Percentiles rank a stretch among this genome's conserved stretches.
Evolutionary conservation across 2,329 filamentous ascomycete genomes (phyloP).

Genomic region (Monosporascus ibericus): DNA sequence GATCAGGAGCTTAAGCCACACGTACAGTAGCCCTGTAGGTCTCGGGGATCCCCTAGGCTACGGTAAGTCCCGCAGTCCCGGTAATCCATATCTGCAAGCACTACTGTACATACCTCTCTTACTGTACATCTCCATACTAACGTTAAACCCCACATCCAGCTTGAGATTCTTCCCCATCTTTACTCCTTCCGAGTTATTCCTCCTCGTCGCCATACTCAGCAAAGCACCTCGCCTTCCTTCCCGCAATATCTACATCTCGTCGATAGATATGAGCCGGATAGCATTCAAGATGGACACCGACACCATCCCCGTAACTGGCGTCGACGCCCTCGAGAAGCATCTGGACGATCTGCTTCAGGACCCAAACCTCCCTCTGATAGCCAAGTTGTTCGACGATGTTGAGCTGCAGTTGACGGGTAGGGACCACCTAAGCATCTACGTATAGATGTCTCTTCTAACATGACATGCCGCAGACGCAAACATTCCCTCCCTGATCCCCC

Average conservation of each 20-base stretch:
- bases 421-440: neutral
- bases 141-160: neutral
- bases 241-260: neutral
- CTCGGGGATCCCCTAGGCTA: neutral
- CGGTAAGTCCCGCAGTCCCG: too few relatives aligned
- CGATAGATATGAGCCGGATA: slow-evolving; percentile 21
- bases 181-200: neutral
- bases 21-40: neutral
- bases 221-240: neutral
- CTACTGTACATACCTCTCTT: too few relatives aligned
- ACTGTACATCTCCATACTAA: neutral
- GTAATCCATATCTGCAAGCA: too few relatives aligned
- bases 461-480: slow-evolving; percentile 37
- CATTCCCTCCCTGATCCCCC: slow-evolving; percentile 44
- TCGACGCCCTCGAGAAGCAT: slow-evolving; percentile 49
- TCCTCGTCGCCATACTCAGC: neutral
- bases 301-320: slow-evolving; percentile 40
- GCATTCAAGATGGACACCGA: slow-evolving; percentile 35
- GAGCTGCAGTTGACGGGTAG: slow-evolving; percentile 52
- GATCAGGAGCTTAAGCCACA: neutral
- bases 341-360: slow-evolving; percentile 43
- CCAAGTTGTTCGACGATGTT: slow-evolving; percentile 52
- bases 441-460: neutral
- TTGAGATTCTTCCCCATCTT: neutral
- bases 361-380: slow-evolving; percentile 35